Evolutionary conservation across 768 basidiomycete species (phyloP).

Genomic region (Hortiboletus flavorubellus): DNA sequence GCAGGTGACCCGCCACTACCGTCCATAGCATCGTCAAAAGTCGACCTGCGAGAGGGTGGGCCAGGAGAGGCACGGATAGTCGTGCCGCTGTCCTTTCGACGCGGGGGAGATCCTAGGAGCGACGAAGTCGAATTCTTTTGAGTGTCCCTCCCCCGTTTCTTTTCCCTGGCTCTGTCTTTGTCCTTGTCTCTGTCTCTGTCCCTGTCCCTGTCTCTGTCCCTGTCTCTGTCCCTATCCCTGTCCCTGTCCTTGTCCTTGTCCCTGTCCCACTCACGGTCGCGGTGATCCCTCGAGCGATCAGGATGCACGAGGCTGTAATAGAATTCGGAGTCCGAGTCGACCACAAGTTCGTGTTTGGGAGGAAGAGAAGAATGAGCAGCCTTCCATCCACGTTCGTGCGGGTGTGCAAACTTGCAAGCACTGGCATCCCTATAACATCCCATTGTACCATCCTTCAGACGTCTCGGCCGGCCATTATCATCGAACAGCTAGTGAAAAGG

Average conservation of each 20-base stretch:
- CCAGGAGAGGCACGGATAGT: conserved; percentile 10
- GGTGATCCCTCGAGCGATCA: conserved; percentile 10
- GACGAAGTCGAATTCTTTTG: conserved; percentile 11
- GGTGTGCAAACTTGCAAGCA: conserved; percentile 31
- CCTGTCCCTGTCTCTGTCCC: conserved; percentile 6
- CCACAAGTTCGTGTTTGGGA: conserved; percentile 17
- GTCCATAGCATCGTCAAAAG: conserved; percentile 8
- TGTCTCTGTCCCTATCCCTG: conserved; percentile 4
- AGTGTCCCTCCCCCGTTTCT: background rate
- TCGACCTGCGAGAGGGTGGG: conserved; percentile 15
- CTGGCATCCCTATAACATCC: conserved; percentile 23
- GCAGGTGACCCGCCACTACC: conserved; percentile 21
- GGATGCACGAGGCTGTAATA: conserved; percentile 15
- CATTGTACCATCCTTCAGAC: conserved; percentile 14
- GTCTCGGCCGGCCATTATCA: conserved; percentile 26
- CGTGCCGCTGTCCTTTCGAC: conserved; percentile 16
- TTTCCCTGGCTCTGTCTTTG: background rate
- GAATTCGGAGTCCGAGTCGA: conserved; percentile 23
- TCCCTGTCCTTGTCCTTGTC: background rate
- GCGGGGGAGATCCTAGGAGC: conserved; percentile 8
- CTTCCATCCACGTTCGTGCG: conserved; percentile 33
- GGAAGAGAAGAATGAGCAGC: conserved; percentile 27
- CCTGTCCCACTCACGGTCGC: conserved; percentile 11
- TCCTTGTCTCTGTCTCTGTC: background rate
- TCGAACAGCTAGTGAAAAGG: conserved; percentile 23